A percentile compares a stretch with the other conserved stretches of the same genome.
These are phyloP conservation scores for Ophiostoma sp. DNA, from an alignment of 2,329 filamentous ascomycete genomes.

Conservation along the genomic window DNA sequence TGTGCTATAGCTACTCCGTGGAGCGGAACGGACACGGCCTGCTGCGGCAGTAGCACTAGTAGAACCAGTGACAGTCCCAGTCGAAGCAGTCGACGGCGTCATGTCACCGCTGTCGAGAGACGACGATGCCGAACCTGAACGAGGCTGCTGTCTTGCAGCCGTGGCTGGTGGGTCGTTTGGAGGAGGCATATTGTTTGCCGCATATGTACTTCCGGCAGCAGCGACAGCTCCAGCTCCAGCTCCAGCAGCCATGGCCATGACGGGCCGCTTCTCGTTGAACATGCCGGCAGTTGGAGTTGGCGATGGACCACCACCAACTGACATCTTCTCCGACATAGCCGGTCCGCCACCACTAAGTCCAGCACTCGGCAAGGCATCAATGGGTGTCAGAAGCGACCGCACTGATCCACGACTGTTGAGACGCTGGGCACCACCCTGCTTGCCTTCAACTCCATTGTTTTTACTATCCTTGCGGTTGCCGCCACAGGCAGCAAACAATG, in stretches of 20 bases:
- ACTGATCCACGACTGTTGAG: not conserved
- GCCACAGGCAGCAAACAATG: conserved; percentile 14
- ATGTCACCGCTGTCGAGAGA: not conserved
- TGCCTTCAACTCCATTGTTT: not conserved
- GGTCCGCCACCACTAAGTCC: conserved; percentile 50
- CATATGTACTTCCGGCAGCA: not conserved
- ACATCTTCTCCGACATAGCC: not conserved
- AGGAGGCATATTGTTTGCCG: not conserved
- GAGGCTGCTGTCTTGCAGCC: not conserved
- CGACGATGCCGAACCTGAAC: not conserved
- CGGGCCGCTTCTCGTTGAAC: not conserved
- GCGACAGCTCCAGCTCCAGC: not conserved
- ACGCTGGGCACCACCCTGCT: not conserved
- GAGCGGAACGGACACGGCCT: not conserved
- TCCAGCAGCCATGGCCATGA: not conserved
- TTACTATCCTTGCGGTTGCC: not conserved
- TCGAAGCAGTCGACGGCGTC: not conserved
- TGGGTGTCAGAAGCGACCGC: conserved; percentile 31
- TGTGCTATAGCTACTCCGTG: conserved; percentile 26
- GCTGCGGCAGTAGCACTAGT: no score
- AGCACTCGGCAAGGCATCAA: conserved; percentile 42
- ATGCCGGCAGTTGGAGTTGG: not conserved
- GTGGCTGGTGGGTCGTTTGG: not conserved
- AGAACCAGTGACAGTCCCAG: not conserved
- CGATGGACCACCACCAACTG: not conserved